phyloP scores from a whole-genome alignment of 2,329 filamentous ascomycete species.

The Alternaria sp. region DNA sequence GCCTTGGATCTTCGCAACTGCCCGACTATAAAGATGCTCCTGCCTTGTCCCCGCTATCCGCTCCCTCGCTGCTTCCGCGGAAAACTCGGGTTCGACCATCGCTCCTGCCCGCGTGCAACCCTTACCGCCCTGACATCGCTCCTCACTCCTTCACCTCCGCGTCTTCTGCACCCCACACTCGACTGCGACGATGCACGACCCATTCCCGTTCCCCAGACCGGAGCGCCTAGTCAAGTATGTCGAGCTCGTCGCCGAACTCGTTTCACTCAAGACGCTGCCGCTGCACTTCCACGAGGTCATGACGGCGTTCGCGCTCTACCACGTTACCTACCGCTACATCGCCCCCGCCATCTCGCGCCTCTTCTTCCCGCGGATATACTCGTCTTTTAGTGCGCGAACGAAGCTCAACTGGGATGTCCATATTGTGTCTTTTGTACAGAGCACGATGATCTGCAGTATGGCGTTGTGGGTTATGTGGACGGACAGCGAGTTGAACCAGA shows the following conservation, averaged over 20 bases:
- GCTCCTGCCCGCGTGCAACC: slow-evolving; percentile 17
- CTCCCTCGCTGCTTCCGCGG: slow-evolving; percentile 15
- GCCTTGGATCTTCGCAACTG: slow-evolving; percentile 4
- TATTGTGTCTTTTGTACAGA: slow-evolving; percentile 83
- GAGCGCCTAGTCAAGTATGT: slow-evolving; percentile 63
- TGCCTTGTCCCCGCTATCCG: slow-evolving; percentile 6
- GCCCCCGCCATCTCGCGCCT: slow-evolving; percentile 71
- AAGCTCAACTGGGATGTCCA: slow-evolving; percentile 86
- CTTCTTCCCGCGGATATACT: slow-evolving; percentile 71
- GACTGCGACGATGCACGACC: slow-evolving; percentile 70
- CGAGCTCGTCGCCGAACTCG: slow-evolving; percentile 69
- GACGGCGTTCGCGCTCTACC: slow-evolving; percentile 72
- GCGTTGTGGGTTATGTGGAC: slow-evolving; percentile 75
- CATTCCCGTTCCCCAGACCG: slow-evolving; percentile 70
- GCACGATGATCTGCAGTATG: slow-evolving; percentile 72
- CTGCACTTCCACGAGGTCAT: slow-evolving; percentile 81
- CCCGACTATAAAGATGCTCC: slow-evolving; percentile 24
- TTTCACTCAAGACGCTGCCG: slow-evolving; percentile 71
- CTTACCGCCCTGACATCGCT: slow-evolving; percentile 17
- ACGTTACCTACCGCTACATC: slow-evolving; percentile 69
- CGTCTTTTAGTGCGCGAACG: slow-evolving; percentile 67
- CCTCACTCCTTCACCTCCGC: slow-evolving; percentile 15
- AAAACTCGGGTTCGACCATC: slow-evolving; percentile 6
- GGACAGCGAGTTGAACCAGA: slow-evolving; percentile 72
- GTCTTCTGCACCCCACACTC: slow-evolving; percentile 16